Evolutionary conservation across 2,329 filamentous ascomycete genomes (phyloP).

Genomic region (Corinectria fuckeliana): DNA sequence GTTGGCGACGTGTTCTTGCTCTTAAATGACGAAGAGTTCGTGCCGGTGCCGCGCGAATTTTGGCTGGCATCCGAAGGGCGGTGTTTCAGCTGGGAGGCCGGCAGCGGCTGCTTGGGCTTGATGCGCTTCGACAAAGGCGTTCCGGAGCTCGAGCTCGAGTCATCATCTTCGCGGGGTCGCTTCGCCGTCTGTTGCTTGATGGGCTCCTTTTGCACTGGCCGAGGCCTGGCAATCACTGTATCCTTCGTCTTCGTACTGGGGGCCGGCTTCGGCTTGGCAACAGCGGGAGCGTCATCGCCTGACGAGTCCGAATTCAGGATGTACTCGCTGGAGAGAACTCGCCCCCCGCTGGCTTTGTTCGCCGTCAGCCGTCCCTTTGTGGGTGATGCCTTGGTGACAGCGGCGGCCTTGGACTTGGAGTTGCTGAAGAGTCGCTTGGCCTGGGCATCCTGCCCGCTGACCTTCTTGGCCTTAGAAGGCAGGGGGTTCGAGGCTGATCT

Average conservation of each 20-base stretch:
- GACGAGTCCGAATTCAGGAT: constrained; percentile 63
- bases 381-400: constrained; percentile 43
- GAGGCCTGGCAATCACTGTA: constrained; percentile 42
- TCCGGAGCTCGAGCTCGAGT: constrained; percentile 66
- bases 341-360: constrained; percentile 48
- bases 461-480: constrained; percentile 62
- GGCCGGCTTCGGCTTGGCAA: constrained; percentile 42
- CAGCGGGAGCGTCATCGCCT: constrained; percentile 54
- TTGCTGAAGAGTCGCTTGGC: constrained; percentile 59
- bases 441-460: constrained; percentile 59
- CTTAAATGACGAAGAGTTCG: constrained; percentile 51
- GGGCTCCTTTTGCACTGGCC: constrained; percentile 38
- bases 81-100: constrained; percentile 47
- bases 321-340: constrained; percentile 61
- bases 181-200: constrained; percentile 51
- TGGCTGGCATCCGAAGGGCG: constrained; percentile 57
- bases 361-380: constrained; percentile 49
- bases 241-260: constrained; percentile 40
- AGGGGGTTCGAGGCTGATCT: constrained; percentile 60
- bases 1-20: constrained; percentile 63
- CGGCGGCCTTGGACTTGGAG: constrained; percentile 45
- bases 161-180: constrained; percentile 58
- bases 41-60: constrained; percentile 48
- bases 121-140: constrained; percentile 64
- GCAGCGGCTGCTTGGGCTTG: constrained; percentile 54